Percentiles rank a stretch among this genome's conserved stretches.
Conservation (phyloP, 495 filamentous ascomycete genomes). For the Cudoniella acicularis region DNA sequence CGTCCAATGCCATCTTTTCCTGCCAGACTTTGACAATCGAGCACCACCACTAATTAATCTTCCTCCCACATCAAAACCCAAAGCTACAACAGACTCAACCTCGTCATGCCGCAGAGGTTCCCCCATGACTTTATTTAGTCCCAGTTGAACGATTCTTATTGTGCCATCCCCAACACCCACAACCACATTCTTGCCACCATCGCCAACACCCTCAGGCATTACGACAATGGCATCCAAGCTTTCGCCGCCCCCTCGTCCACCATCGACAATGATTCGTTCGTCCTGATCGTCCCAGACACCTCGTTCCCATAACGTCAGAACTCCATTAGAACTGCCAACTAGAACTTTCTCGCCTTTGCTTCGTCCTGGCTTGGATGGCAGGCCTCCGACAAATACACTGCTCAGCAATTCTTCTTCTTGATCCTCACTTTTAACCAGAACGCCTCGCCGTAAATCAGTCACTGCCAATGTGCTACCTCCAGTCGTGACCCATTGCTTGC, state of each 20-base stretch:
- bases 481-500: conserved; percentile 89
- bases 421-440: conserved; percentile 82
- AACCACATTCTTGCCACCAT: conserved; percentile 64
- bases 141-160: conserved; percentile 43
- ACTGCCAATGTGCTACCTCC: conserved; percentile 87
- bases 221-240: conserved; percentile 67
- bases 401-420: conserved; percentile 90
- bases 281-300: conserved; percentile 94
- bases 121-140: conserved; percentile 55
- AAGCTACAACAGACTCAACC: conserved; percentile 69
- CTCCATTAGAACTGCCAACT: conserved; percentile 73
- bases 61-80: conserved; percentile 79
- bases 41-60: conserved; percentile 82
- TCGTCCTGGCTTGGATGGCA: conserved; percentile 52
- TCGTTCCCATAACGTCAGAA: conserved; percentile 88
- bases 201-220: conserved; percentile 60
- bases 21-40: conserved; percentile 82
- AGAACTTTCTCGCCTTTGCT: conserved; percentile 73
- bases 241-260: conserved; percentile 53
- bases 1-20: conserved; percentile 42
- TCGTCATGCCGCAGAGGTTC: conserved; percentile 71
- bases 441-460: conserved; percentile 78
- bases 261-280: conserved; percentile 72
- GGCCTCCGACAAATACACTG: conserved; percentile 67
- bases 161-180: conserved; percentile 73